Conservation (phyloP, 2,329 filamentous ascomycete species). For the Hirsutella minnesotensis region DNA sequence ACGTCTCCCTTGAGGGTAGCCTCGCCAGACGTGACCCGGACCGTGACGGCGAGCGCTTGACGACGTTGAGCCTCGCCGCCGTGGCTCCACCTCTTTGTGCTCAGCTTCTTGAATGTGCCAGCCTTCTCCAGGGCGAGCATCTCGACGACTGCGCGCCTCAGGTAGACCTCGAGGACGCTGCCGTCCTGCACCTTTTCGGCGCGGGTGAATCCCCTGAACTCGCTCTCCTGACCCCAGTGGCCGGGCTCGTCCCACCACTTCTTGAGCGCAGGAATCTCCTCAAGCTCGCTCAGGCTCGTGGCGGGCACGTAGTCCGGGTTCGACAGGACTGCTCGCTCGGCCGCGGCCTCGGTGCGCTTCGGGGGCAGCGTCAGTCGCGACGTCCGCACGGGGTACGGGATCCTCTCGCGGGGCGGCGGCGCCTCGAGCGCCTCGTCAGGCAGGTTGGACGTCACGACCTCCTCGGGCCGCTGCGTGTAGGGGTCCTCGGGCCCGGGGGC, state of each 20-base stretch:
- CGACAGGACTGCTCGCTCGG: conserved; percentile 17
- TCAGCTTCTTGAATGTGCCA: conserved; percentile 17
- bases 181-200: conserved; percentile 28
- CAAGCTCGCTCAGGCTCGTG: conserved; percentile 28
- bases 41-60: conserved; percentile 20
- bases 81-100: conserved; percentile 20
- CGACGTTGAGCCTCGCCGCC: conserved; percentile 20
- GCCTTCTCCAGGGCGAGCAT: conserved; percentile 29
- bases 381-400: conserved; percentile 13
- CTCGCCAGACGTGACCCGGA: conserved; percentile 21
- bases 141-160: conserved; percentile 41
- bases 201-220: conserved; percentile 32
- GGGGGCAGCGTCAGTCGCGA: conserved; percentile 22
- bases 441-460: conserved; percentile 16
- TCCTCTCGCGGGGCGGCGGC: conserved; percentile 9
- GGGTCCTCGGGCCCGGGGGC: conserved; percentile 26
- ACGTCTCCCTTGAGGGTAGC: conserved; percentile 27
- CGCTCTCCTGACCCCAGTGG: conserved; percentile 37
- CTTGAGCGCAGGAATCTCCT: conserved; percentile 32
- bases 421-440: conserved; percentile 17
- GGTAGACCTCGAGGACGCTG: conserved; percentile 32
- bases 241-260: conserved; percentile 42
- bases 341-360: conserved; percentile 18
- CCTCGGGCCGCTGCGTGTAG: conserved; percentile 21
- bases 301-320: conserved; percentile 36